Evolutionary conservation across 2,329 filamentous ascomycete genomes (phyloP).

Genomic region (Stemphylium beticola): DNA sequence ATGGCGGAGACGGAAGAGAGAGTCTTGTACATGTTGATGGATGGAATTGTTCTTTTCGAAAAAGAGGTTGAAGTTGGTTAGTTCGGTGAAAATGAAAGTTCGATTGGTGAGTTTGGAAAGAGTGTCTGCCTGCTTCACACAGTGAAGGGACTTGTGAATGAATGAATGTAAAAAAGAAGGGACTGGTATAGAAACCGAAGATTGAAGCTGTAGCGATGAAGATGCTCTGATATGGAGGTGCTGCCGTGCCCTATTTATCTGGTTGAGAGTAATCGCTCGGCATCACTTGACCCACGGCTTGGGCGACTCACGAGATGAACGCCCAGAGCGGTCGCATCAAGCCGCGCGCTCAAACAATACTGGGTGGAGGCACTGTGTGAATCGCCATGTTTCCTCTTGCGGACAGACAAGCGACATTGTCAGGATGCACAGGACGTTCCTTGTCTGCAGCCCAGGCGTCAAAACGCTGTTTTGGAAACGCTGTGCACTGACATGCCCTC

Average conservation of each 20-base stretch:
- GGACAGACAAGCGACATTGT: slow-evolving; percentile 34
- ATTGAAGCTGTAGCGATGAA: slow-evolving; percentile 36
- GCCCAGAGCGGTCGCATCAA: slow-evolving; percentile 19
- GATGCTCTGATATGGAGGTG: slow-evolving; percentile 11
- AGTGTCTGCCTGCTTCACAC: slow-evolving; percentile 44
- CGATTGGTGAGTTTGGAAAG: slow-evolving; percentile 27
- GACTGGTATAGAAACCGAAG: slow-evolving; percentile 33
- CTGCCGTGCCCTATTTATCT: slow-evolving; percentile 31
- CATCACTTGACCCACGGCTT: not conserved
- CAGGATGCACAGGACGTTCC: slow-evolving; percentile 23
- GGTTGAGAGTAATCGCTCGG: slow-evolving; percentile 2
- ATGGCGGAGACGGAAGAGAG: slow-evolving; percentile 35
- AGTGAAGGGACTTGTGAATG: slow-evolving; percentile 39
- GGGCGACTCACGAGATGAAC: slow-evolving; percentile 10
- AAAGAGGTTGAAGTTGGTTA: slow-evolving; percentile 15
- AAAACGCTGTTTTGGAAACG: slow-evolving; percentile 15
- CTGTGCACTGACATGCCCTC: slow-evolving; percentile 11
- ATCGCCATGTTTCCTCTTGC: slow-evolving; percentile 21
- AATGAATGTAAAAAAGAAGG: slow-evolving; percentile 36
- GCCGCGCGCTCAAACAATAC: slow-evolving; percentile 22
- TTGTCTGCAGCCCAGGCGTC: slow-evolving; percentile 23
- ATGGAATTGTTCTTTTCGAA: slow-evolving; percentile 9
- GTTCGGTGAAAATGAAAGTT: slow-evolving; percentile 30
- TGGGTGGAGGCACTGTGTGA: slow-evolving; percentile 4
- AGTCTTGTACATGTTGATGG: slow-evolving; percentile 37